Evolutionary conservation across 257 asterid genomes (phyloP).

Genomic region (Salvia splendens): DNA sequence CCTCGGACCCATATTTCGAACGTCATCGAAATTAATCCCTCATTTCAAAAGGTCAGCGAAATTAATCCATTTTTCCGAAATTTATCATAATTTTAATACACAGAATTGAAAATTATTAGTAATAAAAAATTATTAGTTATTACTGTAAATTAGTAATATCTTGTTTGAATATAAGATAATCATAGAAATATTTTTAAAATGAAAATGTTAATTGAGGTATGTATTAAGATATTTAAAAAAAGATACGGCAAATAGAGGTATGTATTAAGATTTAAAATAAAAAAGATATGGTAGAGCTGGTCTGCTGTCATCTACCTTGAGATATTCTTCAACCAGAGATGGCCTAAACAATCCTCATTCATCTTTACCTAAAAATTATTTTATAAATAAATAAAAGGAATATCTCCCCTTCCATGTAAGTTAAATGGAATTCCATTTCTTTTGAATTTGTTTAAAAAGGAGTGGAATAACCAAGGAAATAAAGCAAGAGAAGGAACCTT

Average conservation of each 20-base stretch:
- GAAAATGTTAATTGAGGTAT: no score
- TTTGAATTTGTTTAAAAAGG: constrained; percentile 43
- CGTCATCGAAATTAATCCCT: no score
- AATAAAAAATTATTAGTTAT: no score
- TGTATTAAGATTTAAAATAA: not conserved
- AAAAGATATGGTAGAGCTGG: constrained; percentile 23
- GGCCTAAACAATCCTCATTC: constrained; percentile 31
- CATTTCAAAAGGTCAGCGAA: no score
- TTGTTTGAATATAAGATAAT: no score
- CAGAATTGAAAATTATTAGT: no score
- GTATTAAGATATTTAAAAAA: no score
- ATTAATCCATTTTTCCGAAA: no score
- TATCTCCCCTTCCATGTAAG: constrained; percentile 37
- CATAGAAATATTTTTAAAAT: no score
- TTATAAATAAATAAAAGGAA: constrained; percentile 24
- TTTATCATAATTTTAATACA: no score
- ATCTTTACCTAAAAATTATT: constrained; percentile 17
- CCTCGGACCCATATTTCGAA: no score
- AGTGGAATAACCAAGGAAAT: constrained; percentile 52
- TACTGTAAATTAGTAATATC: no score
- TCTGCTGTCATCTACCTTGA: constrained; percentile 38
- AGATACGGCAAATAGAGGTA: not conserved
- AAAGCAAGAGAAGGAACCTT: constrained; percentile 42
- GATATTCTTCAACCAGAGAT: constrained; percentile 30
- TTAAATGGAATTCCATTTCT: constrained; percentile 45